Percentiles rank a stretch among this genome's conserved stretches.
phyloP scores from a whole-genome alignment of 139 green algal genomes.

The Picochlorum sp. region DNA sequence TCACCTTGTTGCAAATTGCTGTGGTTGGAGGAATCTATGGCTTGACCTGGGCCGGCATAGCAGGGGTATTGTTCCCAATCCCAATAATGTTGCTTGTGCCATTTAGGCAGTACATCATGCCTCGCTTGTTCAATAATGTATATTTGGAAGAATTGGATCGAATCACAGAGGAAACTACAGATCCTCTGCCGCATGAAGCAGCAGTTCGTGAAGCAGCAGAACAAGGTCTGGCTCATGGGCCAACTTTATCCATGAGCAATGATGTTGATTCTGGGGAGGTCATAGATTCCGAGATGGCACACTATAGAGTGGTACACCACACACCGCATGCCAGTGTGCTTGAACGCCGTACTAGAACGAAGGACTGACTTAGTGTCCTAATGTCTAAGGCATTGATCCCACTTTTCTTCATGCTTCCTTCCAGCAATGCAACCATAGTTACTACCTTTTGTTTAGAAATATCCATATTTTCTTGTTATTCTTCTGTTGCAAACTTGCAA shows the following conservation, averaged over 20 bases:
- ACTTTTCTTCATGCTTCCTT: too few species aligned
- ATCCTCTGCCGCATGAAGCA: constrained; percentile 7
- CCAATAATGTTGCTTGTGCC: constrained; percentile 75
- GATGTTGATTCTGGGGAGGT: background rate
- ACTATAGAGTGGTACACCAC: background rate
- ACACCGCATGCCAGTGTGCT: too few species aligned
- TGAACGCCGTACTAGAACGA: too few species aligned
- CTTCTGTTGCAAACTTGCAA: too few species aligned
- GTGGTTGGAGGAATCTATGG: constrained; percentile 36
- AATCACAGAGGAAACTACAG: constrained; percentile 43
- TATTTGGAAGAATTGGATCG: constrained; percentile 53
- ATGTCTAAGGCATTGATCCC: too few species aligned
- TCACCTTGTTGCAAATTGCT: constrained; percentile 60
- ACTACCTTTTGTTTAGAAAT: too few species aligned
- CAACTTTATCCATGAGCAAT: too few species aligned
- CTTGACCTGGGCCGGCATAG: constrained; percentile 44
- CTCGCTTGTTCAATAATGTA: constrained; percentile 30
- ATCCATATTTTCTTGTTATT: too few species aligned
- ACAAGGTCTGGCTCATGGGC: constrained; percentile 1
- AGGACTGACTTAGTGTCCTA: too few species aligned
- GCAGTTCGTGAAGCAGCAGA: background rate
- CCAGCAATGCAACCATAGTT: too few species aligned
- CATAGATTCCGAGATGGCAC: background rate
- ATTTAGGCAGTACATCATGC: constrained; percentile 53
- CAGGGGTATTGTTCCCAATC: constrained; percentile 59